A percentile compares a stretch with the other conserved stretches of the same genome.
Conservation (phyloP, 1,284 basidiomycete species). For the Sporisorium exsertum region DNA sequence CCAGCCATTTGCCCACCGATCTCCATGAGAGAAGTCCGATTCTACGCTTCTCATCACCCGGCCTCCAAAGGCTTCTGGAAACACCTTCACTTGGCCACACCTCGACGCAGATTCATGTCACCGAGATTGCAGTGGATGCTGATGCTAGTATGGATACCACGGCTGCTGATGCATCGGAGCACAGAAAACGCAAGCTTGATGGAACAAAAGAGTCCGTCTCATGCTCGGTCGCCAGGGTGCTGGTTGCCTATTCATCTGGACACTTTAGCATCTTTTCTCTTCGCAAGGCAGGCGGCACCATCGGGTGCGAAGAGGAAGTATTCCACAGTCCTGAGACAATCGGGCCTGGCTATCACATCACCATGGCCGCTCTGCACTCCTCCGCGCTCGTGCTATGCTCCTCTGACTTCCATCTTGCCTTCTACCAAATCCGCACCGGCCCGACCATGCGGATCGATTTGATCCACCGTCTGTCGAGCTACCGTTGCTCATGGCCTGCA, state of each 20-base stretch:
- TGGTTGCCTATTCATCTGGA: conserved; percentile 62
- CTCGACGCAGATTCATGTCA: conserved; percentile 3
- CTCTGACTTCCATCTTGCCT: conserved; percentile 51
- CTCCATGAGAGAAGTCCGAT: conserved; percentile 12
- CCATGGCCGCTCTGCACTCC: conserved; percentile 51
- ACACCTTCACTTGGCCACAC: neutral
- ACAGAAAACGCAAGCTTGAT: conserved; percentile 17
- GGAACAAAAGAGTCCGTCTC: neutral
- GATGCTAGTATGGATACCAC: neutral
- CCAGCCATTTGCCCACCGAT: conserved; percentile 12
- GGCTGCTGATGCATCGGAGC: neutral
- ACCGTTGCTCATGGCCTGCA: conserved; percentile 48
- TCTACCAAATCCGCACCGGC: conserved; percentile 33
- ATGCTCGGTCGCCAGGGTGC: conserved; percentile 17
- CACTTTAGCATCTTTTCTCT: conserved; percentile 61
- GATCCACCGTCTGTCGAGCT: conserved; percentile 39
- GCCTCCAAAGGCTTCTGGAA: conserved; percentile 4
- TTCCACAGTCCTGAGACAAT: conserved; percentile 11
- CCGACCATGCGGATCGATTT: neutral
- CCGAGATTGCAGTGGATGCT: conserved; percentile 37
- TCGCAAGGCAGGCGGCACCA: neutral
- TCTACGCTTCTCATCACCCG: conserved; percentile 14
- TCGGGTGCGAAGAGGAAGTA: conserved; percentile 16
- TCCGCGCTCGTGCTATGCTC: conserved; percentile 65
- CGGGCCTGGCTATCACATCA: conserved; percentile 8